These are phyloP conservation scores for Polyplosphaeria fusca DNA, from an alignment of 495 filamentous ascomycete genomes.

Conservation along the genomic window DNA sequence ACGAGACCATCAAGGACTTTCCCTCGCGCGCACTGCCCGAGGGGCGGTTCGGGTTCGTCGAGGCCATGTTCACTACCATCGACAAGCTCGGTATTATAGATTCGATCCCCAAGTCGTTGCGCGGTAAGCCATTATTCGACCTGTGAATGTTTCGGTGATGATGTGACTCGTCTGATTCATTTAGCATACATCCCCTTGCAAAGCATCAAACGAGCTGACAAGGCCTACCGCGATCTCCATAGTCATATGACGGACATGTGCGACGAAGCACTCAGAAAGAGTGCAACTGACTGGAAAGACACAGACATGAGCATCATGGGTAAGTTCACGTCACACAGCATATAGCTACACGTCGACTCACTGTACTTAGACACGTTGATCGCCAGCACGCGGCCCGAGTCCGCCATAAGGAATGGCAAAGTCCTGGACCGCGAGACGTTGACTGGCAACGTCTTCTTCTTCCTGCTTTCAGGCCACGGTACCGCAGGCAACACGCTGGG, in stretches of 20 bases:
- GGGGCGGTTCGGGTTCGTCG: background rate
- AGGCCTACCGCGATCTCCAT: background rate
- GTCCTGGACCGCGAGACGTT: background rate
- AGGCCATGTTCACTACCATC: background rate
- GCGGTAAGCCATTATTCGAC: background rate
- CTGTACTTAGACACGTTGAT: background rate
- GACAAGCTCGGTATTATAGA: background rate
- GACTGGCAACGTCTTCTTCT: constrained; percentile 5
- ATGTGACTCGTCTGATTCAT: background rate
- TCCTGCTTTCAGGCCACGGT: constrained; percentile 1
- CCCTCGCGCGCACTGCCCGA: background rate
- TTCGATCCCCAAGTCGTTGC: background rate
- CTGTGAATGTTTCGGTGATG: background rate
- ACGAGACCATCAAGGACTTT: background rate
- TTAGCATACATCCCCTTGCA: background rate
- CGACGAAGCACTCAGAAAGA: background rate
- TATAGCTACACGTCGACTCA: background rate
- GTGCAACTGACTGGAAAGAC: background rate
- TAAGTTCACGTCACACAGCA: constrained; percentile 6
- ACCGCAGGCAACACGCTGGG: background rate
- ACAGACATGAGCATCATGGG: background rate
- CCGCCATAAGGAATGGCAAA: no score
- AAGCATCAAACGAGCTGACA: background rate
- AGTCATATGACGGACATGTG: background rate
- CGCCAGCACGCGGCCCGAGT: background rate